These are phyloP conservation scores for Gracilaria domingensis DNA, from an alignment of 23 red algal species.

Conservation along the genomic window DNA sequence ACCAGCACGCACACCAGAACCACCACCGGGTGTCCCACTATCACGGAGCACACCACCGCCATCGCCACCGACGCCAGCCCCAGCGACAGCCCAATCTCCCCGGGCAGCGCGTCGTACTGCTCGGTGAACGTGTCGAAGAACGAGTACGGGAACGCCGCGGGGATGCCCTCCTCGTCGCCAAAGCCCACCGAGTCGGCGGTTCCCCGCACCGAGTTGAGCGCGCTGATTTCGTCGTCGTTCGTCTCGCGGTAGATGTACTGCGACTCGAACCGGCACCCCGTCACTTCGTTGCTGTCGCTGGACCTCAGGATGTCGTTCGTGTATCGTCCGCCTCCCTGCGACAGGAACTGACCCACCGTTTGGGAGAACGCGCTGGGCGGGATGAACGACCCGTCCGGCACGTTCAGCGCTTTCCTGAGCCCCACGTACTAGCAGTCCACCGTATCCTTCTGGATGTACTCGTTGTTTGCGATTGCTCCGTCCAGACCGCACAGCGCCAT, in stretches of 20 bases:
- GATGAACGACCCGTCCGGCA: conserved; percentile 7
- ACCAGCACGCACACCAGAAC: conserved; percentile 58
- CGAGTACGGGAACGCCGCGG: conserved; percentile 64
- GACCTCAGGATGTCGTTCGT: conserved; percentile 1
- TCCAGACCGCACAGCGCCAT: conserved; percentile 37
- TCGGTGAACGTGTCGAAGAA: conserved; percentile 75
- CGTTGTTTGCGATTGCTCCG: conserved; percentile 57
- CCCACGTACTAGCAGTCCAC: conserved; percentile 73
- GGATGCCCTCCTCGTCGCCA: conserved; percentile 21
- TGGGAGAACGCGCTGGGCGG: not conserved
- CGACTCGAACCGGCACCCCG: conserved; percentile 33
- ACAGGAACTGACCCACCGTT: conserved; percentile 17
- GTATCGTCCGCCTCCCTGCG: not conserved
- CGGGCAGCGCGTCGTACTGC: conserved; percentile 70
- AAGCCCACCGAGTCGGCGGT: conserved; percentile 41
- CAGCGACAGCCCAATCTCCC: conserved; percentile 69
- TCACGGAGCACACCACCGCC: conserved; percentile 62
- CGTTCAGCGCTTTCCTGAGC: not conserved
- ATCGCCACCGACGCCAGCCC: conserved; percentile 63
- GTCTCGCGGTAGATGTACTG: conserved; percentile 46
- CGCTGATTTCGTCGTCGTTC: conserved; percentile 67
- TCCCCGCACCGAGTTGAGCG: conserved; percentile 31
- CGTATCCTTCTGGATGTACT: conserved; percentile 40
- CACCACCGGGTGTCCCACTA: conserved; percentile 68
- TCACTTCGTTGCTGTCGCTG: not conserved